These are phyloP conservation scores for Ogataea pilisensis DNA, from an alignment of 805 yeast genomes.

Conservation along the genomic window DNA sequence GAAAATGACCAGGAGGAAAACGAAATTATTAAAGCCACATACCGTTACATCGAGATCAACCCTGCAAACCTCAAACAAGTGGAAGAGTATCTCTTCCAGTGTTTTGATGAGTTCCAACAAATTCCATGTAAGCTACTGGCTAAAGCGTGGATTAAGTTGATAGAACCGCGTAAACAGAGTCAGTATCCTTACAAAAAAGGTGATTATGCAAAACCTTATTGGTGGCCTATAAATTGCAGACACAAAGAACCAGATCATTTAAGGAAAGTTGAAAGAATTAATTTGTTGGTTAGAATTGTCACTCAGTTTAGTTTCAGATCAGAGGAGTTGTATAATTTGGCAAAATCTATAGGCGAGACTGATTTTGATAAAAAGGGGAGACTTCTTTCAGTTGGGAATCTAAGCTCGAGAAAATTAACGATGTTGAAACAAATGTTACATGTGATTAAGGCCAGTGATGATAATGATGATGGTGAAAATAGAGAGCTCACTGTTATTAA, in stretches of 20 bases:
- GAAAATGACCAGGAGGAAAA: too few species aligned
- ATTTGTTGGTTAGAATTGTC: conserved; percentile 41
- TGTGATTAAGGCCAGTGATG: not conserved
- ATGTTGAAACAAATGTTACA: conserved; percentile 26
- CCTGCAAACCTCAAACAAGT: conserved; percentile 18
- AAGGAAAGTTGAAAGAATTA: conserved; percentile 51
- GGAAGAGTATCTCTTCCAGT: conserved; percentile 22
- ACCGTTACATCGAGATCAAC: conserved; percentile 13
- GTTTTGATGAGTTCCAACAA: conserved; percentile 44
- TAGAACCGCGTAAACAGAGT: conserved; percentile 67
- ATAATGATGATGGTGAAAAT: conserved; percentile 11
- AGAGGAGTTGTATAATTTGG: conserved; percentile 20
- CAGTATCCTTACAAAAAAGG: conserved; percentile 57
- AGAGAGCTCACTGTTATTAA: conserved; percentile 19
- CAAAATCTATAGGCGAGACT: conserved; percentile 22
- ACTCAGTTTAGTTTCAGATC: conserved; percentile 21
- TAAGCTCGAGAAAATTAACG: conserved; percentile 15
- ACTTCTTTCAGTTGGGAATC: not conserved
- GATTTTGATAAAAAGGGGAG: conserved; percentile 1
- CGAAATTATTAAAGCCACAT: conserved; percentile 11
- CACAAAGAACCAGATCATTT: conserved; percentile 77
- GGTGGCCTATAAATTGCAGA: conserved; percentile 65
- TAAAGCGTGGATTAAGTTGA: conserved; percentile 60
- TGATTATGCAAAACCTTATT: conserved; percentile 46
- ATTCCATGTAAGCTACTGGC: conserved; percentile 56